Percentiles rank a stretch among this genome's conserved stretches.
phyloP scores from a whole-genome alignment of 768 basidiomycete species.

The Suillus variegatus region DNA sequence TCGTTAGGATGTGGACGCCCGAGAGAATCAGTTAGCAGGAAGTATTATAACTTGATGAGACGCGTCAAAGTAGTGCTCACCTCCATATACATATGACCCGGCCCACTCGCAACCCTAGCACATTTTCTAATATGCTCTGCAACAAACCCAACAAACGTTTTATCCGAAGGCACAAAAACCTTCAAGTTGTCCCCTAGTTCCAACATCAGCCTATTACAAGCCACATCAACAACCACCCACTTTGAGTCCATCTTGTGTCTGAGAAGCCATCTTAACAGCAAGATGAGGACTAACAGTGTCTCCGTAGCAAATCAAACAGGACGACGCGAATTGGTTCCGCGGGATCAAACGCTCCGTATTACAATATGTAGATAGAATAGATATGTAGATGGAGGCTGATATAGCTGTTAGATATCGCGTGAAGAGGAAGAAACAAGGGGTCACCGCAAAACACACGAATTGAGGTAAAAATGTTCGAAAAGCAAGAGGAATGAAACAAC shows the following conservation, averaged over 20 bases:
- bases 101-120: constrained; percentile 35
- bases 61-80: constrained; percentile 45
- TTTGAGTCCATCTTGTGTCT: constrained; percentile 26
- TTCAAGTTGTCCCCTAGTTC: constrained; percentile 11
- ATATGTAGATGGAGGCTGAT: no score
- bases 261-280: constrained; percentile 59
- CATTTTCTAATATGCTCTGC: constrained; percentile 59
- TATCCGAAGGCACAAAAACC: constrained; percentile 54
- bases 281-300: constrained; percentile 95
- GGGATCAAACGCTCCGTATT: no score
- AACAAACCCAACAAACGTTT: constrained; percentile 64
- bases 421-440: no score
- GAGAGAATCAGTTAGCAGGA: constrained; percentile 6
- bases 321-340: no score
- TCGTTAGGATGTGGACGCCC: constrained; percentile 92
- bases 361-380: no score
- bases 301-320: constrained; percentile 72
- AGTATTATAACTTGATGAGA: constrained; percentile 11
- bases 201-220: constrained; percentile 5
- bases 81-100: constrained; percentile 79
- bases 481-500: no score
- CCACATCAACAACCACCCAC: constrained; percentile 24
- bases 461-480: no score
- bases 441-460: no score
- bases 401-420: no score